Percentiles rank a stretch among this genome's conserved stretches.
Conservation (phyloP, 2,329 filamentous ascomycete species). For the Apiospora saccharicola region DNA sequence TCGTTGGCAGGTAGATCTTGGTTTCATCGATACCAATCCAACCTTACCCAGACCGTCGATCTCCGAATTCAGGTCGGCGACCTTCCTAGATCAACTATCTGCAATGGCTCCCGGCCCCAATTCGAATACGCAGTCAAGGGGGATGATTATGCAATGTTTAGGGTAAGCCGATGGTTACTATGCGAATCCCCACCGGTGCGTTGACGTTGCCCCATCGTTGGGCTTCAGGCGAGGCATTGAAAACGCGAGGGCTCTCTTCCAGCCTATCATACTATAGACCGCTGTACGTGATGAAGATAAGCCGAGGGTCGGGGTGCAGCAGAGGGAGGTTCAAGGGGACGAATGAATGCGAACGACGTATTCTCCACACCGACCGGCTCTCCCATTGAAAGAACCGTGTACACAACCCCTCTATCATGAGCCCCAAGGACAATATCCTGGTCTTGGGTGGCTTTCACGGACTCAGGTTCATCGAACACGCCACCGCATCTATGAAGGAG, state of each 20-base stretch:
- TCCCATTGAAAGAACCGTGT: not conserved
- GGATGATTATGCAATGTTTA: not conserved
- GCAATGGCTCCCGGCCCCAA: not conserved
- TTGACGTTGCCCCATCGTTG: not conserved
- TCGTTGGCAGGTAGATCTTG: slow-evolving; percentile 19
- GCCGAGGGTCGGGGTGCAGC: not conserved
- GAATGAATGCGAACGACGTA: not conserved
- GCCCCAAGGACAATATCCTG: not conserved
- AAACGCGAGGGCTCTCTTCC: not conserved
- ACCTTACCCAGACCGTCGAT: slow-evolving; percentile 17
- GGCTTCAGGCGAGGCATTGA: not conserved
- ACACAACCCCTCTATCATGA: slow-evolving; percentile 5
- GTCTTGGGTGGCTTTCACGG: not conserved
- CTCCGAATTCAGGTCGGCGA: not conserved
- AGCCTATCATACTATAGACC: not conserved
- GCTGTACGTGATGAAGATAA: not conserved
- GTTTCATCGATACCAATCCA: slow-evolving; percentile 11
- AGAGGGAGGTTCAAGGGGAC: not conserved
- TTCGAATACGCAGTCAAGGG: not conserved
- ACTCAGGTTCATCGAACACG: not conserved
- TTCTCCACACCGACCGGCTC: slow-evolving; percentile 2
- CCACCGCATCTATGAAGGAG: slow-evolving; percentile 1
- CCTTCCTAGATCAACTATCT: not conserved
- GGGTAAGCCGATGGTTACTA: not conserved
- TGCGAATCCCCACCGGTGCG: not conserved